phyloP scores from a whole-genome alignment of 768 basidiomycete species.

The Phylloporus sp. region DNA sequence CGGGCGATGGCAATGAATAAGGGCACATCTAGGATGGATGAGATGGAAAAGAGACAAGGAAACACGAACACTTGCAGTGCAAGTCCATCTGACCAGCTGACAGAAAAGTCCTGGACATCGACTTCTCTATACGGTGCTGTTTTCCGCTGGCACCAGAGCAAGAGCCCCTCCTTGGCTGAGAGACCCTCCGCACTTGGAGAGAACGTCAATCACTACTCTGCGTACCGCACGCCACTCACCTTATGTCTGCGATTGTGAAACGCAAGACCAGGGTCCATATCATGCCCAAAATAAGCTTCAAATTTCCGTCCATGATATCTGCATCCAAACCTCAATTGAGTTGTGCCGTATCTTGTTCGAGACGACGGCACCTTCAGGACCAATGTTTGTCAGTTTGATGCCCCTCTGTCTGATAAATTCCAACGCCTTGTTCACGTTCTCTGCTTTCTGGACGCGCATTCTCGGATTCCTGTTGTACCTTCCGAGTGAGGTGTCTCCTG shows the following conservation, averaged over 20 bases:
- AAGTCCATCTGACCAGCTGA: conserved; percentile 92
- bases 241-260: conserved; percentile 98
- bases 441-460: conserved; percentile 94
- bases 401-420: conserved; percentile 93
- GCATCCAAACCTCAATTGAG: conserved; percentile 1
- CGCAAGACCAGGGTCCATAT: conserved; percentile 98
- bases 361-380: conserved; percentile 71
- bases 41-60: conserved; percentile 2
- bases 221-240: conserved; percentile 44
- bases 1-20: conserved; percentile 96
- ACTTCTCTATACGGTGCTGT: conserved; percentile 89
- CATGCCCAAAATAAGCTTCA: conserved; percentile 98
- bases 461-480: conserved; percentile 85
- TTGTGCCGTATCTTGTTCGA: neutral
- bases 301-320: conserved; percentile 99
- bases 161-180: conserved; percentile 95
- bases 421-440: conserved; percentile 96
- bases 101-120: conserved; percentile 88
- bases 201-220: conserved; percentile 5
- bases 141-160: conserved; percentile 98
- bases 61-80: conserved; percentile 61
- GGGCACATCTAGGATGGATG: conserved; percentile 68
- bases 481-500: conserved; percentile 90
- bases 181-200: conserved; percentile 85
- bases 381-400: conserved; percentile 96